A percentile compares a stretch with the other conserved stretches of the same genome.
phyloP scores from a whole-genome alignment of 352 stramenopile genomes.

The Pythium plurisporium region DNA sequence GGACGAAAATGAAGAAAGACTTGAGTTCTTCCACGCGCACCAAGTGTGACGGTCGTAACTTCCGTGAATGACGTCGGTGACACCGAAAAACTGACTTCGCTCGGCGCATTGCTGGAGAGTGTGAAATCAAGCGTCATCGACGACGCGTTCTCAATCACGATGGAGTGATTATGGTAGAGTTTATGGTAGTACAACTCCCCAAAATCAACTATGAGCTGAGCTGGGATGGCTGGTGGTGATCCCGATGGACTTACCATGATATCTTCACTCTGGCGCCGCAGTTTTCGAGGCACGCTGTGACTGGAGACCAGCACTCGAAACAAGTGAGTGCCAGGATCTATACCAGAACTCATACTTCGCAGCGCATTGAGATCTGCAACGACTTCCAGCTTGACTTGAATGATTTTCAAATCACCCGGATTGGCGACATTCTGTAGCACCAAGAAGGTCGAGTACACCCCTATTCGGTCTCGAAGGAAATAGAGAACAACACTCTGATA shows the following conservation, averaged over 20 bases:
- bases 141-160: conserved; percentile 85
- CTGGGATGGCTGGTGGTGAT: neutral
- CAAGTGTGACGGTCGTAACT: conserved; percentile 70
- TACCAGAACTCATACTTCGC: conserved; percentile 69
- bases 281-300: conserved; percentile 52
- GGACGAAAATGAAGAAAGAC: conserved; percentile 86
- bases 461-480: conserved; percentile 74
- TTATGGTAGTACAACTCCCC: conserved; percentile 88
- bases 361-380: conserved; percentile 83
- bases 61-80: conserved; percentile 83
- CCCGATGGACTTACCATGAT: conserved; percentile 5
- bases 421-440: conserved; percentile 83
- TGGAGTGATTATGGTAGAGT: conserved; percentile 87
- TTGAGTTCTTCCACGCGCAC: conserved; percentile 64
- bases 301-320: conserved; percentile 86
- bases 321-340: conserved; percentile 65
- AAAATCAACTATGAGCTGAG: conserved; percentile 68
- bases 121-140: conserved; percentile 84
- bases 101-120: conserved; percentile 74
- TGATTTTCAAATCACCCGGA: conserved; percentile 81
- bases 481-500: conserved; percentile 86
- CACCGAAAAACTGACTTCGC: conserved; percentile 81
- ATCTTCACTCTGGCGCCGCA: conserved; percentile 60
- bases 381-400: conserved; percentile 81
- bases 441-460: conserved; percentile 83